Conservation (phyloP, 1,284 basidiomycete species). For the Takashimella tepidaria region DNA sequence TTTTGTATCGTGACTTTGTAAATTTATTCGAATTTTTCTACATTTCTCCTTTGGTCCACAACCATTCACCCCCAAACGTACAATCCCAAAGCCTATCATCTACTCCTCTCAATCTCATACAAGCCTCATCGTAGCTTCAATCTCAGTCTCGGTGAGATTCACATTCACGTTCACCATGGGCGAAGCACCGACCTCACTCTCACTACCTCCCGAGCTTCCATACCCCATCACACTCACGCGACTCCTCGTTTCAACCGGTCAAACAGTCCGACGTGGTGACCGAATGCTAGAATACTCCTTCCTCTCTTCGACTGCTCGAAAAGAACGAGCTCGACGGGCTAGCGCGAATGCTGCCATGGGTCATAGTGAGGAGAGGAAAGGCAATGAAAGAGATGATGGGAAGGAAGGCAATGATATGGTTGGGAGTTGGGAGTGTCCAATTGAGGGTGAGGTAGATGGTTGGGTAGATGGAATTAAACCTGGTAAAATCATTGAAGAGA, state of each 20-base stretch:
- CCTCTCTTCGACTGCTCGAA: slow-evolving; percentile 28
- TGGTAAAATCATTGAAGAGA: slow-evolving; percentile 33
- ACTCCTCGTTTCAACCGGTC: slow-evolving; percentile 53
- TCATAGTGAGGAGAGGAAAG: slow-evolving; percentile 17
- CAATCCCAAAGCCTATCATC: no score
- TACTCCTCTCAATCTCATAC: background rate
- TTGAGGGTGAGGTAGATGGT: slow-evolving; percentile 57
- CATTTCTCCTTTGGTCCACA: no score
- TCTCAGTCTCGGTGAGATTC: background rate
- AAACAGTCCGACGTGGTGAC: slow-evolving; percentile 60
- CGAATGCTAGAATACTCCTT: slow-evolving; percentile 76
- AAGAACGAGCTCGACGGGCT: slow-evolving; percentile 44
- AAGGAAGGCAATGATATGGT: slow-evolving; percentile 62
- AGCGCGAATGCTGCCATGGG: slow-evolving; percentile 32
- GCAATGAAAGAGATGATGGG: slow-evolving; percentile 19
- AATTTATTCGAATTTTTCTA: no score
- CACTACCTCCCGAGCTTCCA: slow-evolving; percentile 63
- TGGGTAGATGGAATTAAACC: slow-evolving; percentile 39
- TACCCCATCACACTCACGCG: slow-evolving; percentile 73
- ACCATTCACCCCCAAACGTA: no score
- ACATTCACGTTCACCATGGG: slow-evolving; percentile 32
- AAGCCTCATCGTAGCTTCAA: background rate
- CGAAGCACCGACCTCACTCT: slow-evolving; percentile 36
- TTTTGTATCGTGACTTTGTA: no score
- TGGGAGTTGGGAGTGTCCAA: slow-evolving; percentile 78